phyloP scores from a whole-genome alignment of 2,329 filamentous ascomycete species.

The Aspergillus amoenus region DNA sequence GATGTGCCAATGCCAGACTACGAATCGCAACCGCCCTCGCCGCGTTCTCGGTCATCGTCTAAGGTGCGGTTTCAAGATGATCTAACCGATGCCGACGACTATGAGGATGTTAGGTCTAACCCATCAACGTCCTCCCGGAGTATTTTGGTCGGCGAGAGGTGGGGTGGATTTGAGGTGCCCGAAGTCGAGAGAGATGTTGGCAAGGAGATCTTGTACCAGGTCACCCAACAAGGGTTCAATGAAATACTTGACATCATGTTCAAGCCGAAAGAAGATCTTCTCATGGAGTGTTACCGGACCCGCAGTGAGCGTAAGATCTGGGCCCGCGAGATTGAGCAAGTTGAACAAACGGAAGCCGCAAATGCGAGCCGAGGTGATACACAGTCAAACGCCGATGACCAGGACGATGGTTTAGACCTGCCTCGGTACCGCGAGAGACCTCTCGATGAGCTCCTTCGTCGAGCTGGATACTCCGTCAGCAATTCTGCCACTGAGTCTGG shows the following conservation, averaged over 20 bases:
- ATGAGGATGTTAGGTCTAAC: slow-evolving; percentile 62
- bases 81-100: slow-evolving; percentile 59
- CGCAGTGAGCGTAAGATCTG: slow-evolving; percentile 60
- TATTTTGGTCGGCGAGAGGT: slow-evolving; percentile 65
- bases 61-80: slow-evolving; percentile 77
- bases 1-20: slow-evolving; percentile 28
- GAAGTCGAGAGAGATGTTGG: slow-evolving; percentile 79
- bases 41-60: slow-evolving; percentile 71
- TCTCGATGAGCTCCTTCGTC: slow-evolving; percentile 44
- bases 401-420: slow-evolving; percentile 28
- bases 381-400: slow-evolving; percentile 23
- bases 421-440: slow-evolving; percentile 35
- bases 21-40: slow-evolving; percentile 43
- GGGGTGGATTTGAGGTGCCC: slow-evolving; percentile 76
- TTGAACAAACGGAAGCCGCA: slow-evolving; percentile 31
- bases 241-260: slow-evolving; percentile 88
- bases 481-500: slow-evolving; percentile 23
- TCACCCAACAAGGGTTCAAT: slow-evolving; percentile 90
- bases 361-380: slow-evolving; percentile 16
- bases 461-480: slow-evolving; percentile 40
- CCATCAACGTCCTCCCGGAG: slow-evolving; percentile 70
- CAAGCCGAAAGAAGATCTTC: slow-evolving; percentile 73
- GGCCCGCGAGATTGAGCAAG: slow-evolving; percentile 42
- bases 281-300: slow-evolving; percentile 66
- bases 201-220: slow-evolving; percentile 85